Conservation (phyloP, 2,329 filamentous ascomycete genomes). For the Beauveria asiatica region DNA sequence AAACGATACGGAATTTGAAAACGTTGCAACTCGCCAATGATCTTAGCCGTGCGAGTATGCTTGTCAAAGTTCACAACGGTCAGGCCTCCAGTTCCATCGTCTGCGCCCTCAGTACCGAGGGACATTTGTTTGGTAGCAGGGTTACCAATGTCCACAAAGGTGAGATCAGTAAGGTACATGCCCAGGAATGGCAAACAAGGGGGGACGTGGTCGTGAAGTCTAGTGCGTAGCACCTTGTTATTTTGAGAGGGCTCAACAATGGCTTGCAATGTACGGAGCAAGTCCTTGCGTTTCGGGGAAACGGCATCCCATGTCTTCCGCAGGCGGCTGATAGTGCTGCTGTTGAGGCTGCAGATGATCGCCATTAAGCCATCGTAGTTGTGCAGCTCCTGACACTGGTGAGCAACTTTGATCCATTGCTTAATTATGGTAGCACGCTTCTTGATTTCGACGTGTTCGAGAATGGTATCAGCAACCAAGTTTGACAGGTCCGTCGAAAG, state of each 20-base stretch:
- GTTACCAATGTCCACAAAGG: slow-evolving; percentile 93
- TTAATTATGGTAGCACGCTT: slow-evolving; percentile 86
- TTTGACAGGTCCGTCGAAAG: slow-evolving; percentile 90
- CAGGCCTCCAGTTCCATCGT: slow-evolving; percentile 57
- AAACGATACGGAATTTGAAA: slow-evolving; percentile 93
- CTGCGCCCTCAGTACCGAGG: slow-evolving; percentile 37
- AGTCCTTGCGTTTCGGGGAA: slow-evolving; percentile 71
- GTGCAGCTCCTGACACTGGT: slow-evolving; percentile 77
- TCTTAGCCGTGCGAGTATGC: slow-evolving; percentile 86
- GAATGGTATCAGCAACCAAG: slow-evolving; percentile 84
- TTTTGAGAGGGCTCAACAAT: slow-evolving; percentile 87
- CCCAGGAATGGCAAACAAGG: slow-evolving; percentile 93
- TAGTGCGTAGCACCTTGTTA: slow-evolving; percentile 75
- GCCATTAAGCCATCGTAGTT: slow-evolving; percentile 98
- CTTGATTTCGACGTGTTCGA: slow-evolving; percentile 83
- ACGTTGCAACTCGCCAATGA: slow-evolving; percentile 89
- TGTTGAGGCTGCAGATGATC: slow-evolving; percentile 89
- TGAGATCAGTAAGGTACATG: slow-evolving; percentile 90
- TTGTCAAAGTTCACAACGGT: slow-evolving; percentile 97
- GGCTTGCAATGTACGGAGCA: slow-evolving; percentile 69
- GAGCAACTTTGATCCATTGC: slow-evolving; percentile 94
- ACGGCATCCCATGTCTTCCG: slow-evolving; percentile 89
- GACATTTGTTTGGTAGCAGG: slow-evolving; percentile 69
- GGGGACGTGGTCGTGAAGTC: slow-evolving; percentile 76
- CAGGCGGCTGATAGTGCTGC: slow-evolving; percentile 79